These are phyloP conservation scores for Parietaria judaica DNA, from an alignment of 306 rosid species.

Conservation along the genomic window DNA sequence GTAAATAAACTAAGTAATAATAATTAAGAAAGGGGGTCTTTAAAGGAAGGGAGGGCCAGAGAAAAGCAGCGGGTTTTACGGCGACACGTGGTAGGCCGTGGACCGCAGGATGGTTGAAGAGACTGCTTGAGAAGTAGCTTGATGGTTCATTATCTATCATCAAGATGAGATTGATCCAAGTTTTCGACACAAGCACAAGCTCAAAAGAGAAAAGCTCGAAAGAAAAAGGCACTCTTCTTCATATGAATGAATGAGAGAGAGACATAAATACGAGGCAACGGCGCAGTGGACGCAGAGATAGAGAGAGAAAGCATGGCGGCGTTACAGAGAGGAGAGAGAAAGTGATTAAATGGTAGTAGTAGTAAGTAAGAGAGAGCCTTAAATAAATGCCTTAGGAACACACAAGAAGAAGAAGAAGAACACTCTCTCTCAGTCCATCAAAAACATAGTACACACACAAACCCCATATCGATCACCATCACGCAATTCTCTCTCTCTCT, in stretches of 20 bases:
- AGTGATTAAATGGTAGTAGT: slow-evolving; percentile 33
- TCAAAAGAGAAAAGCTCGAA: slow-evolving; percentile 9
- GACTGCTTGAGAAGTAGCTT: slow-evolving; percentile 11
- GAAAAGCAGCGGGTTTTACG: slow-evolving; percentile 98
- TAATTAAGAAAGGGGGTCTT: slow-evolving; percentile 9
- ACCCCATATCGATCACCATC: no score
- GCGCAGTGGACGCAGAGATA: slow-evolving; percentile 40
- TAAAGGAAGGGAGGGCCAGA: slow-evolving; percentile 40
- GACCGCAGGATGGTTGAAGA: slow-evolving; percentile 24
- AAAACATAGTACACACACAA: no score
- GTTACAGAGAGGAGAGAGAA: slow-evolving; percentile 47
- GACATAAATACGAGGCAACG: slow-evolving; percentile 43
- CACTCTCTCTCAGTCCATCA: background rate
- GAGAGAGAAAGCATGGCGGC: slow-evolving; percentile 72
- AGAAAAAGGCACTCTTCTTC: slow-evolving; percentile 4
- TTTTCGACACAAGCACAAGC: background rate
- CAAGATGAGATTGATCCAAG: slow-evolving; percentile 24
- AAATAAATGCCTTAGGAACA: background rate
- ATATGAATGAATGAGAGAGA: slow-evolving; percentile 1
- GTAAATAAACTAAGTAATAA: no score
- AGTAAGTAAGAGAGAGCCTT: background rate
- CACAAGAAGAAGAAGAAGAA: background rate
- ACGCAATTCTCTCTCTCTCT: background rate
- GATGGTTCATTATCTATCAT: slow-evolving; percentile 4
- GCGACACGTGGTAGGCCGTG: slow-evolving; percentile 30